Evolutionary conservation across 2,329 filamentous ascomycete species (phyloP).

Genomic region (Fusarium illudens): DNA sequence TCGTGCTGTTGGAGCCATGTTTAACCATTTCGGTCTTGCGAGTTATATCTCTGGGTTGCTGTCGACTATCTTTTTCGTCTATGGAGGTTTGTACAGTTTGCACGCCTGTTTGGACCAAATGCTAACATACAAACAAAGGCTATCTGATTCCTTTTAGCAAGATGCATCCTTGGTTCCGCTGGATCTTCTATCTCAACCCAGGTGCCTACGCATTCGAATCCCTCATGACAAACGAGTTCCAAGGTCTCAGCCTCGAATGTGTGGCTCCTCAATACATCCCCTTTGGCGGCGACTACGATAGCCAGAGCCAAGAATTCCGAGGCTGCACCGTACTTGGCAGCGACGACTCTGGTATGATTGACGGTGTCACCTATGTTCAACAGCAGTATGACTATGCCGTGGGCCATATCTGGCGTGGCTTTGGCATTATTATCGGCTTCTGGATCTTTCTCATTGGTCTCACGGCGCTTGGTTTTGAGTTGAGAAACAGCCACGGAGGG

Average conservation of each 20-base stretch:
- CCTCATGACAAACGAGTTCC: constrained; percentile 68
- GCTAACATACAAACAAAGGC: constrained; percentile 50
- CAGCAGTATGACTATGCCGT: constrained; percentile 60
- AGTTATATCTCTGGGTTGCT: constrained; percentile 39
- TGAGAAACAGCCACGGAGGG: background rate
- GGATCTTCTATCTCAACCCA: constrained; percentile 66
- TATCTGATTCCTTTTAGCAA: constrained; percentile 59
- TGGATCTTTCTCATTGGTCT: constrained; percentile 74
- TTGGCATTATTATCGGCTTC: constrained; percentile 76
- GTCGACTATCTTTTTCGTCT: constrained; percentile 43
- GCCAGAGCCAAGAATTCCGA: constrained; percentile 46
- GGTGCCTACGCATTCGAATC: constrained; percentile 67
- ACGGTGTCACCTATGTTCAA: constrained; percentile 62
- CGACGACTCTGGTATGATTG: constrained; percentile 57
- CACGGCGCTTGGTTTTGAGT: constrained; percentile 55
- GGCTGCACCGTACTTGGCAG: constrained; percentile 58
- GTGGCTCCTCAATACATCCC: constrained; percentile 64
- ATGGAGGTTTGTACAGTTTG: constrained; percentile 41
- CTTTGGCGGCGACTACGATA: constrained; percentile 48
- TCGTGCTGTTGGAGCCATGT: constrained; percentile 71
- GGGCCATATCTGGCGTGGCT: constrained; percentile 73
- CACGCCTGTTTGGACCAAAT: too few relatives aligned
- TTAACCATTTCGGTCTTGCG: constrained; percentile 54
- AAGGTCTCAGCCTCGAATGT: constrained; percentile 64
- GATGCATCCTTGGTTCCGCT: constrained; percentile 56